Evolutionary conservation across 345 rosid genomes (phyloP).

Genomic region (Eucalyptus fibrosa): DNA sequence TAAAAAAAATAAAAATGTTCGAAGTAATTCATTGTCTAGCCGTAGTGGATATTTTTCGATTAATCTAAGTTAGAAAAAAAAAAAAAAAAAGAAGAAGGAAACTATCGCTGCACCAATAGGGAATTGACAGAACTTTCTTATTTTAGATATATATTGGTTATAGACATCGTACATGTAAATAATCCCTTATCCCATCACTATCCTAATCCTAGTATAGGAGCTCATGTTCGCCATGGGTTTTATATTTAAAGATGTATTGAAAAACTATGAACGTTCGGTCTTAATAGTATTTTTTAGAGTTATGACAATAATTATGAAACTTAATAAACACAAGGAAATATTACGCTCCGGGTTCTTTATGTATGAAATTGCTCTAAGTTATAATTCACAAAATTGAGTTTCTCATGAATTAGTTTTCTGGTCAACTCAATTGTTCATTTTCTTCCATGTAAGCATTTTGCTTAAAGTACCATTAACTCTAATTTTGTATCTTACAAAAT

Average conservation of each 20-base stretch:
- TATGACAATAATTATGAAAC: not conserved
- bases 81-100: not conserved
- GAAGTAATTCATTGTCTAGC: not conserved
- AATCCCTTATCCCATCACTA: not conserved
- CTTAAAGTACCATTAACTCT: not conserved
- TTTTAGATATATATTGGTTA: not conserved
- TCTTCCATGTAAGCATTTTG: not conserved
- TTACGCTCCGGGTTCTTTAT: not conserved
- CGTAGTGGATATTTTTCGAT: not conserved
- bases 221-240: not conserved
- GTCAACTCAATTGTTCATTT: not conserved
- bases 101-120: not conserved
- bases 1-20: not conserved
- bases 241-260: not conserved
- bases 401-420: not conserved
- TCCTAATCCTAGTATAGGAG: not conserved
- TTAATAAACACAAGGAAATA: not conserved
- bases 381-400: not conserved
- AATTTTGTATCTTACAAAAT: not conserved
- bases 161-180: not conserved
- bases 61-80: not conserved
- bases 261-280: not conserved
- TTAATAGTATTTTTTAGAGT: not conserved
- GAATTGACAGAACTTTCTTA: not conserved
- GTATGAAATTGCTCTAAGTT: not conserved